phyloP scores from a whole-genome alignment of 306 rosid species.

The Gynostemma pentaphyllum region DNA sequence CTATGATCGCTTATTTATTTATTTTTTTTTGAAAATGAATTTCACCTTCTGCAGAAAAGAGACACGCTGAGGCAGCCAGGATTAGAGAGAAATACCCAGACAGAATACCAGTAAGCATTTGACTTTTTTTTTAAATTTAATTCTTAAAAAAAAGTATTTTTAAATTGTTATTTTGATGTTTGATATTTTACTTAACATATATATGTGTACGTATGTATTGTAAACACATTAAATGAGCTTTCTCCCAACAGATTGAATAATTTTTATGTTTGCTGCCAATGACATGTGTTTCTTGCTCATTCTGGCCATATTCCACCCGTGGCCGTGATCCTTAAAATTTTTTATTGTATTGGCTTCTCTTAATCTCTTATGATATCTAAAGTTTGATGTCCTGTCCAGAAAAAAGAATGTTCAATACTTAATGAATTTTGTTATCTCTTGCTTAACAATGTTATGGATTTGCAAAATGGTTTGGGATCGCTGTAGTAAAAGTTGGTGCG shows the following conservation, averaged over 20 bases:
- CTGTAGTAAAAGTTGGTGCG: no score
- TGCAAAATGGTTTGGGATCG: no score
- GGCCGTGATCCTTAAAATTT: not conserved
- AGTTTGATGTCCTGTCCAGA: not conserved
- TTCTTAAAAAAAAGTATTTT: no score
- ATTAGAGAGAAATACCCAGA: slow-evolving; percentile 25
- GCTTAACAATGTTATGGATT: no score
- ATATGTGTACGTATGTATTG: not conserved
- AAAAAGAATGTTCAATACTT: no score
- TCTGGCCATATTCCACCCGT: not conserved
- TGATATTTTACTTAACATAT: not conserved
- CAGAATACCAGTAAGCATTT: slow-evolving; percentile 45
- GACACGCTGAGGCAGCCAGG: slow-evolving; percentile 36
- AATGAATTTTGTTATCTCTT: no score
- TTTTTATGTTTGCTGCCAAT: not conserved
- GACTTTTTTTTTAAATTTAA: not conserved
- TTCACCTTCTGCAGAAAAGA: slow-evolving; percentile 24
- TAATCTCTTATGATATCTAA: not conserved
- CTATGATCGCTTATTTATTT: not conserved
- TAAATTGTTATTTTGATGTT: not conserved
- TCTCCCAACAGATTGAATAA: not conserved
- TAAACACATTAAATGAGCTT: not conserved
- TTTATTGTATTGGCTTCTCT: not conserved
- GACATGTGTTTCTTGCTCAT: not conserved
- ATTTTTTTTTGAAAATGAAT: not conserved